Evolutionary conservation across 106 monocot genomes (phyloP).

Genomic region (Acanthochlamys bracteata): DNA sequence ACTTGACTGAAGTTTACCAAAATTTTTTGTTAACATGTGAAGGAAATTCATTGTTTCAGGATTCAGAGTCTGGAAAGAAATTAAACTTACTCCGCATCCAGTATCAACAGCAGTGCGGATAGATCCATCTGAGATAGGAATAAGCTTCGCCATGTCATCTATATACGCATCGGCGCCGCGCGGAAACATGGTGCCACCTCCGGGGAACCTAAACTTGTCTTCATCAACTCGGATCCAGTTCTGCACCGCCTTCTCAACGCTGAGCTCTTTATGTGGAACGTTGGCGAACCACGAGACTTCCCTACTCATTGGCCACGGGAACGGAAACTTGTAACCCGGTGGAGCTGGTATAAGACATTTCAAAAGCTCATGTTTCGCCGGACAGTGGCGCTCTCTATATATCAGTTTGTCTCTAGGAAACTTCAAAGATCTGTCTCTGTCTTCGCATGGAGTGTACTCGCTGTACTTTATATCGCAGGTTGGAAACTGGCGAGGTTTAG

Average conservation of each 20-base stretch:
- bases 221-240: constrained; percentile 49
- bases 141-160: constrained; percentile 31
- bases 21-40: no score
- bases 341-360: constrained; percentile 38
- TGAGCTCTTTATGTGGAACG: constrained; percentile 42
- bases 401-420: constrained; percentile 13
- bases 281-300: constrained; percentile 35
- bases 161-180: constrained; percentile 53
- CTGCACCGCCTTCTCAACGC: constrained; percentile 57
- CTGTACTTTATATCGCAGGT: constrained; percentile 23
- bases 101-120: constrained; percentile 55
- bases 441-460: constrained; percentile 56
- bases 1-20: no score
- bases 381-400: constrained; percentile 39
- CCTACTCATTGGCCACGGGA: constrained; percentile 39
- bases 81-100: constrained; percentile 49
- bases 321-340: constrained; percentile 26
- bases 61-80: background rate
- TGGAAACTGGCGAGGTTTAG: constrained; percentile 1
- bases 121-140: constrained; percentile 31
- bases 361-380: constrained; percentile 15
- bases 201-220: constrained; percentile 53
- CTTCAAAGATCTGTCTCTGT: constrained; percentile 11
- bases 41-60: no score
- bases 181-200: constrained; percentile 66